These are phyloP conservation scores for Fusarium oligoseptatum DNA, from an alignment of 2,329 filamentous ascomycete genomes.

Conservation along the genomic window DNA sequence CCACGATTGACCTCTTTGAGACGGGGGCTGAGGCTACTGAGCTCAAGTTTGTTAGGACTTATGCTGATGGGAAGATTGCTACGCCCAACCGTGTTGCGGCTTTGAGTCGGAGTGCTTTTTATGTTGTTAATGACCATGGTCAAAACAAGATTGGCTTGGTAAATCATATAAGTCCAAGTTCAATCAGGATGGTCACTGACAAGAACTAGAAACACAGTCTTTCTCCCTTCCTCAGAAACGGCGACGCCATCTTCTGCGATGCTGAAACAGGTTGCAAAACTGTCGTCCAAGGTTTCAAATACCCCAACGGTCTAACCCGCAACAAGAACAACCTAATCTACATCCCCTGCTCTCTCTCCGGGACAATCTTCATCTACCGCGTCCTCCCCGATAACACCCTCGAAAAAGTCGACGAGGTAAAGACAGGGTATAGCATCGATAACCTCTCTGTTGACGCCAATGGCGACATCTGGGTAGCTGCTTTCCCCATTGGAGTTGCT, in stretches of 20 bases:
- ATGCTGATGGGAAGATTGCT: slow-evolving; percentile 18
- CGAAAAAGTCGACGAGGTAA: slow-evolving; percentile 25
- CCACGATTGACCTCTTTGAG: slow-evolving; percentile 35
- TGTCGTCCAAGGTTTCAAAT: slow-evolving; percentile 38
- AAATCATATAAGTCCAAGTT: neutral
- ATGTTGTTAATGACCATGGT: slow-evolving; percentile 40
- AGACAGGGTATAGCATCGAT: slow-evolving; percentile 28
- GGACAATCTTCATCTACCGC: slow-evolving; percentile 36
- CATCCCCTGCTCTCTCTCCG: slow-evolving; percentile 45
- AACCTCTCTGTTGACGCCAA: slow-evolving; percentile 42
- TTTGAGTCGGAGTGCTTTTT: slow-evolving; percentile 19
- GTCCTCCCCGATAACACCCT: slow-evolving; percentile 6
- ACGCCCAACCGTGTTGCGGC: slow-evolving; percentile 42
- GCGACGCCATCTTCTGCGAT: slow-evolving; percentile 49
- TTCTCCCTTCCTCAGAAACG: slow-evolving; percentile 39
- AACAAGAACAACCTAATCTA: slow-evolving; percentile 48
- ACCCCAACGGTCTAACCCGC: slow-evolving; percentile 50
- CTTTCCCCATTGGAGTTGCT: slow-evolving; percentile 26
- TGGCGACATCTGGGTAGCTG: slow-evolving; percentile 37
- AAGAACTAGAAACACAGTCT: slow-evolving; percentile 25
- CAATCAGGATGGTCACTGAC: too few relatives aligned
- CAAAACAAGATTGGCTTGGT: slow-evolving; percentile 34
- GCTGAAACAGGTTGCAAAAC: slow-evolving; percentile 34
- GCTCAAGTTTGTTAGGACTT: slow-evolving; percentile 37
- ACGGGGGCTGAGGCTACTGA: slow-evolving; percentile 6